Evolutionary conservation across 1,284 basidiomycete genomes (phyloP).

Genomic region (Cutaneotrichosporon spelunceum): DNA sequence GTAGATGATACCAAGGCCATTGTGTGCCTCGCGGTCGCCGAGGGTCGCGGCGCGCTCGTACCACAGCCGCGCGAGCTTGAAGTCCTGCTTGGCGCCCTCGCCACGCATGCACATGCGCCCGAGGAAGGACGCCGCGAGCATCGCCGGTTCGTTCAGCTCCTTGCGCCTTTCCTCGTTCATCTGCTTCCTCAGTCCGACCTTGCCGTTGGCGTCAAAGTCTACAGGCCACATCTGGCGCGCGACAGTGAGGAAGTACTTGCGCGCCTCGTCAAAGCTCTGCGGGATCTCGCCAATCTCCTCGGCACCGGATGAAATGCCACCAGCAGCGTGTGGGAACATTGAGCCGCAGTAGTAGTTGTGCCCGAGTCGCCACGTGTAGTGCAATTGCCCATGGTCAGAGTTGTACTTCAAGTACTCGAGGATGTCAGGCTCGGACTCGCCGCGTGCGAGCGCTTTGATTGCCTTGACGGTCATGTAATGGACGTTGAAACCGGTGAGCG

Average conservation of each 20-base stretch:
- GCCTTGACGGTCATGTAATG: slow-evolving; percentile 75
- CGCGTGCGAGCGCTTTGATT: slow-evolving; percentile 71
- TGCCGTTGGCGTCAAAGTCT: slow-evolving; percentile 54
- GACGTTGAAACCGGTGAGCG: slow-evolving; percentile 65
- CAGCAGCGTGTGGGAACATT: slow-evolving; percentile 60
- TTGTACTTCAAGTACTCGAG: slow-evolving; percentile 93
- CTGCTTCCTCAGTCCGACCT: slow-evolving; percentile 54
- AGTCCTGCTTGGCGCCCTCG: slow-evolving; percentile 81
- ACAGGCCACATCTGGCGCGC: slow-evolving; percentile 77
- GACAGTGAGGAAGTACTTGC: slow-evolving; percentile 75
- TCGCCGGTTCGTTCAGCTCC: slow-evolving; percentile 58
- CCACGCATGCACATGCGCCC: slow-evolving; percentile 92
- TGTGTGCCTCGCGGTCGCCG: slow-evolving; percentile 80
- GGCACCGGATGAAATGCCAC: slow-evolving; percentile 76
- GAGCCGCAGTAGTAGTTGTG: slow-evolving; percentile 92
- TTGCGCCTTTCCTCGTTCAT: slow-evolving; percentile 52
- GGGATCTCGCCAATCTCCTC: slow-evolving; percentile 79
- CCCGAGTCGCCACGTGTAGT: slow-evolving; percentile 81
- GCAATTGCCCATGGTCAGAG: slow-evolving; percentile 78
- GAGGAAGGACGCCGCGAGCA: slow-evolving; percentile 71
- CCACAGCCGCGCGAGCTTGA: slow-evolving; percentile 81
- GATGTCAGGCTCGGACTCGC: slow-evolving; percentile 87
- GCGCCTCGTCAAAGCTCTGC: slow-evolving; percentile 69
- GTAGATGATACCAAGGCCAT: slow-evolving; percentile 86
- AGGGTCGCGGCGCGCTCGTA: slow-evolving; percentile 77